Conservation (phyloP, 352 stramenopile genomes). For the Pythium dissimile region DNA sequence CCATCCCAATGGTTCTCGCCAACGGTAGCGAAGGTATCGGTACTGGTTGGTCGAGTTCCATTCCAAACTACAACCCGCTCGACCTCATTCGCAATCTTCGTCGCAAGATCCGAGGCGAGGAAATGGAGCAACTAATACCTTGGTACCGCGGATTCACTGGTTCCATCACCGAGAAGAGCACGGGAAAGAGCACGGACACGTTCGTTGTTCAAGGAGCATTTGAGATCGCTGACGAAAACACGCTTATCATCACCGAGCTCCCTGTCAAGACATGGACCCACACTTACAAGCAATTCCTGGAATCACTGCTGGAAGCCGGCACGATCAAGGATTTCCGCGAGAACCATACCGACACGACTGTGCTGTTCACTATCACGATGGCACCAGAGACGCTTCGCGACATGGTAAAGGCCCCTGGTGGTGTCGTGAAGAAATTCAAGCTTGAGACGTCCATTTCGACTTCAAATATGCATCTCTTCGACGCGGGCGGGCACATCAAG, state of each 20-base stretch:
- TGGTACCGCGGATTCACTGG: constrained; percentile 93
- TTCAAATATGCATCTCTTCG: constrained; percentile 98
- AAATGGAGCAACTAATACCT: constrained; percentile 61
- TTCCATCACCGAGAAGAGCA: constrained; percentile 78
- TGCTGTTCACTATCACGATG: constrained; percentile 89
- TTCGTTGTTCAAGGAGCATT: constrained; percentile 86
- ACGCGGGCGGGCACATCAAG: constrained; percentile 86
- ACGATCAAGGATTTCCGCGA: constrained; percentile 92
- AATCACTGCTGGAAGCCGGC: constrained; percentile 84
- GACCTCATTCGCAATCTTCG: constrained; percentile 85
- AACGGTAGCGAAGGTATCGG: constrained; percentile 97
- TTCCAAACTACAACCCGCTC: constrained; percentile 91
- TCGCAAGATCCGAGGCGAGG: constrained; percentile 58
- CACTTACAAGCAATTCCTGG: constrained; percentile 95
- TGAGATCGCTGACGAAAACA: constrained; percentile 82
- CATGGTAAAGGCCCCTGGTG: constrained; percentile 55
- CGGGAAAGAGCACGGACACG: constrained; percentile 47
- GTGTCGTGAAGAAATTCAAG: constrained; percentile 95
- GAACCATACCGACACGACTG: constrained; percentile 91
- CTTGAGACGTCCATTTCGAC: constrained; percentile 92
- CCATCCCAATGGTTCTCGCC: constrained; percentile 97
- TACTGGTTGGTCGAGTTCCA: constrained; percentile 93
- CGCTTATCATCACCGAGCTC: constrained; percentile 95
- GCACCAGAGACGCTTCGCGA: constrained; percentile 65
- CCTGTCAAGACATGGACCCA: constrained; percentile 96